Base-by-base conservation (phyloP, 2,329 filamentous ascomycete species). In the Nemania sp. region DNA sequence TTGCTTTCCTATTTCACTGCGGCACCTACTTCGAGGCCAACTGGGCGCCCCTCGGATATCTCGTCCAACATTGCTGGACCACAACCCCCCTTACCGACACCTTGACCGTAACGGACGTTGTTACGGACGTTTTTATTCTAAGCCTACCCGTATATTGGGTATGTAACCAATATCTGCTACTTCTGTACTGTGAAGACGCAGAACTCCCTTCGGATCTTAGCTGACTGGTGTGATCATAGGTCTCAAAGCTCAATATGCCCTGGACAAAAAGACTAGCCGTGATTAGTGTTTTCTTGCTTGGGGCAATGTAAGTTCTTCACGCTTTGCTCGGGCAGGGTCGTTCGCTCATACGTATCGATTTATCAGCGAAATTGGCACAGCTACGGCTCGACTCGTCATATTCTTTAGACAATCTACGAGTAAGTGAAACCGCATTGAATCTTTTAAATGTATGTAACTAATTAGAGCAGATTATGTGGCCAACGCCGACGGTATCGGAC, bases 271-370 rank as follows among this genome's bases (percentile, higher is more conserved):
- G 42, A 22, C 31, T 57, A 12, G 54, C 50, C 26, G 41, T 57
- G 2, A 48, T 22, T 3, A 51, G 54, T 3, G 54, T 57, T 5
- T 57, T 57, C 31, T 51, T 57, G 12, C 45, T 57, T 15, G 54
- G 54, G 8, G 54, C 54, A 6, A 17, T 57, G 54, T 54, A 31
- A 57, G 45, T 49, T n/a, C n/a, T n/a, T n/a, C n/a, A n/a, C n/a
- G n/a, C n/a, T n/a, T n/a, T n/a, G n/a, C n/a, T n/a, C n/a, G n/a
- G n/a, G n/a, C n/a, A n/a, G n/a, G n/a, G n/a, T n/a, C n/a, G n/a
- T n/a, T n/a, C n/a, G n/a, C n/a, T n/a, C n/a, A n/a, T n/a, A 8
- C 37, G 44, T 2, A 41, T 31, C 8, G 24, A 17, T 44, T 31
- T 28, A 9, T 17, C 36, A 57, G 54, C 5, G 54, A 50, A 19